Evolutionary conservation across 164 flowering plant species (phyloP), one percentile per base, ranked within the genome.

Genomic region (Chimonanthus praecox): DNA sequence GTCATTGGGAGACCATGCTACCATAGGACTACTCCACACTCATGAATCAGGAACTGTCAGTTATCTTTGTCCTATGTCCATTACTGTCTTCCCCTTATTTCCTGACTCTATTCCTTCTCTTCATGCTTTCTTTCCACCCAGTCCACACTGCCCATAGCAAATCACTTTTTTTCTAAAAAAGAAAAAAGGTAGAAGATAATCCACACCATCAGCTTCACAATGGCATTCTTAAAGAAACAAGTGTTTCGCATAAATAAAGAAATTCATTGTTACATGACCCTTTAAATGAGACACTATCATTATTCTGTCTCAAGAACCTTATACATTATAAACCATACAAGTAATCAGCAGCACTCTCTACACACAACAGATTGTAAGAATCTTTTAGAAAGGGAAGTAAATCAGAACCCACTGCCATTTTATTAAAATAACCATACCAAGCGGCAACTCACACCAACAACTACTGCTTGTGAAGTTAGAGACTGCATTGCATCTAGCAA

Each of bases 401-500:
- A 51, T 51, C 5, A 15, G 11, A 13, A 54, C 60, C 9, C 5
- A 4, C 60, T 6, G 60, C 60, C 60, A 54, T 54, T 54, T 4
- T 54, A 54, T 54, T 54, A n/a, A 54, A 76, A 67, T 10, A 20
- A 74, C 62, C 87, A 67, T 88, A 96, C 99, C 91, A 96, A 72
- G 75, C 97, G 85, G 78, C 94, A 94, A 83, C 99, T 94, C 43
- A 89, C 78, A 76, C 99, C 99, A 80, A 94, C 79, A 5, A 94
- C 95, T 75, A 94, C 92, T 78, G 97, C 98, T 84, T 96, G 99
- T 80, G 99, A 96, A 51, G 88, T 79, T 71, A 94, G 88, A 76
- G 98, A 88, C 73, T 96, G 99, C 97, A 96, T 86, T 78, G 99
- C 97, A 86, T 96, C 99, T 20, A 96, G 82, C 84, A 96, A 84